These are phyloP conservation scores for Globisporangium canariense DNA, from an alignment of 352 stramenopile species.

Conservation along the genomic window DNA sequence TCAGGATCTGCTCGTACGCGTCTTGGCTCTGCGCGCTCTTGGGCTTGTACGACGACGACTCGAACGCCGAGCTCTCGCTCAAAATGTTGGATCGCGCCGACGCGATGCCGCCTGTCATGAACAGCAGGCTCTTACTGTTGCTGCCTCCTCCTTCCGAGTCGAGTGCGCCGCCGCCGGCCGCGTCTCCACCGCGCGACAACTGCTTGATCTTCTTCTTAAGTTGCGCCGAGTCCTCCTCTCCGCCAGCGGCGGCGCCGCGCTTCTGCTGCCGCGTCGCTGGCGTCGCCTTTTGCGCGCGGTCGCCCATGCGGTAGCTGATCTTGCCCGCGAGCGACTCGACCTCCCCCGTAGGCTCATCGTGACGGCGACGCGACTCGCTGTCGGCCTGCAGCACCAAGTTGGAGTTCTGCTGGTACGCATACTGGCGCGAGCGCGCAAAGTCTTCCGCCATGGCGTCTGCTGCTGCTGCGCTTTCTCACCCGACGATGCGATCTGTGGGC, in stretches of 20 bases:
- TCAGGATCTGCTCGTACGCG: slow-evolving; percentile 90
- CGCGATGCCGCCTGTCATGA: slow-evolving; percentile 47
- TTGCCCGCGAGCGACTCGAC: slow-evolving; percentile 82
- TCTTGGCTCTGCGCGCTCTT: slow-evolving; percentile 83
- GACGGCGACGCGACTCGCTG: slow-evolving; percentile 70
- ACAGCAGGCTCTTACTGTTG: slow-evolving; percentile 36
- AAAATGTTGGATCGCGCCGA: slow-evolving; percentile 55
- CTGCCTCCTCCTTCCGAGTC: slow-evolving; percentile 9
- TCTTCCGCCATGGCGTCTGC: slow-evolving; percentile 80
- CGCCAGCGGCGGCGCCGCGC: slow-evolving; percentile 24
- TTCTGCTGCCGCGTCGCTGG: slow-evolving; percentile 40
- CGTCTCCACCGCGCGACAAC: slow-evolving; percentile 26
- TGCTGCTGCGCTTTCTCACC: background rate
- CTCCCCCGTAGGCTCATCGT: slow-evolving; percentile 83
- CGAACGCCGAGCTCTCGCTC: slow-evolving; percentile 66
- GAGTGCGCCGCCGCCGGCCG: background rate
- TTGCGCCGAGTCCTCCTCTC: slow-evolving; percentile 39
- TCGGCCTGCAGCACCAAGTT: slow-evolving; percentile 94
- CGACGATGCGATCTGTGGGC: background rate
- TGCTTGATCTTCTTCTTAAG: slow-evolving; percentile 75
- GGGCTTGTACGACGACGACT: slow-evolving; percentile 83
- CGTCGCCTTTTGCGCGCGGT: slow-evolving; percentile 68
- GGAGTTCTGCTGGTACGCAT: slow-evolving; percentile 92
- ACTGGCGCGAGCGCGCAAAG: slow-evolving; percentile 85
- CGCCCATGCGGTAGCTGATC: slow-evolving; percentile 81